phyloP scores from a whole-genome alignment of 345 rosid genomes.

The Citrus medica region DNA sequence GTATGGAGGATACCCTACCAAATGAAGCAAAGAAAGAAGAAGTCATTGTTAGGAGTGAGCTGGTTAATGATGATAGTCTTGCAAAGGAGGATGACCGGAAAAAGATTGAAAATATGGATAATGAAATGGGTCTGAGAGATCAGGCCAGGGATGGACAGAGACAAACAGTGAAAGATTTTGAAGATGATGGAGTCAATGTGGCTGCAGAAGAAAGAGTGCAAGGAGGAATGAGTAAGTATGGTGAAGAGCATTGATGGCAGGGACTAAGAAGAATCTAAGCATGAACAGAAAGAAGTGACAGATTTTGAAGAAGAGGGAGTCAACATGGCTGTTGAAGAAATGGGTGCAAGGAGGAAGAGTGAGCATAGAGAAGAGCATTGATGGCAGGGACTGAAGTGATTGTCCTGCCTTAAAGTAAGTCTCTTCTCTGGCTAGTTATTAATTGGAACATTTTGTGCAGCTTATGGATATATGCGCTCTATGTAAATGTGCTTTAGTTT shows the following conservation, averaged over 20 bases:
- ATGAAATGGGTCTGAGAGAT: constrained; percentile 13
- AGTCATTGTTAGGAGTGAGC: constrained; percentile 12
- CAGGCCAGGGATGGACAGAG: constrained; percentile 7
- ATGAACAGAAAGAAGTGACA: constrained; percentile 1
- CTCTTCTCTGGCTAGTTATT: constrained; percentile 25
- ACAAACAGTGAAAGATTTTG: not conserved
- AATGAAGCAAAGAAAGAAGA: constrained; percentile 2
- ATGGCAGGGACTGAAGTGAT: constrained; percentile 10
- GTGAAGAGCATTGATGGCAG: constrained; percentile 20
- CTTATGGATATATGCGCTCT: constrained; percentile 6
- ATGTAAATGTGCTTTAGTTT: constrained; percentile 11
- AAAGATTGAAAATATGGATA: constrained; percentile 14
- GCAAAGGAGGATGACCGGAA: constrained; percentile 7
- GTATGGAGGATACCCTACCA: constrained; percentile 30
- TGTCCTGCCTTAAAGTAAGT: constrained; percentile 23
- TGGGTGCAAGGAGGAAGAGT: not conserved
- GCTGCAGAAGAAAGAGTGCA: not conserved
- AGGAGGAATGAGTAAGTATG: not conserved
- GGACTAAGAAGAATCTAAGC: constrained; percentile 16
- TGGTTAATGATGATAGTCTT: not conserved
- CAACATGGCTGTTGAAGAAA: not conserved
- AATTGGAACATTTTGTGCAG: constrained; percentile 17
- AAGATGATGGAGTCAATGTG: not conserved
- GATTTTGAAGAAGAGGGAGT: not conserved
- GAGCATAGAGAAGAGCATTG: not conserved